phyloP scores from a whole-genome alignment of 2,329 filamentous ascomycete species.

The Talaromyces sp. region DNA sequence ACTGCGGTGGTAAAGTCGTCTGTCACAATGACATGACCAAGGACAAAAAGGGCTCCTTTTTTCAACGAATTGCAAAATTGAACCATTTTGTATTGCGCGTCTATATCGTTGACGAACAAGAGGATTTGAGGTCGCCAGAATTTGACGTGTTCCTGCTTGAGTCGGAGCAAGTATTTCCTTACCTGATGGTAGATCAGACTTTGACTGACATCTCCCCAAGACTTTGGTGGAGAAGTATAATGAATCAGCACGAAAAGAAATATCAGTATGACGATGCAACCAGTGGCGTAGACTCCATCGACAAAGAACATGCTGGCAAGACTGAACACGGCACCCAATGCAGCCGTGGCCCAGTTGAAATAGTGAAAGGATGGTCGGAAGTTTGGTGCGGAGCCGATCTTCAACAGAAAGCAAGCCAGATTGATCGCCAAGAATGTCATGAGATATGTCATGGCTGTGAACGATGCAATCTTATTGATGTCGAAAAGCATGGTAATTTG shows the following conservation, averaged over 20 bases:
- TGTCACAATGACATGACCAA: conserved; percentile 84
- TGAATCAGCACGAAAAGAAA: conserved; percentile 81
- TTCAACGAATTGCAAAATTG: conserved; percentile 91
- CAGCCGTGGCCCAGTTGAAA: conserved; percentile 81
- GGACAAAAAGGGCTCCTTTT: conserved; percentile 78
- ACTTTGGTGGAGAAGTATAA: conserved; percentile 78
- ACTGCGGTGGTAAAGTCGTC: conserved; percentile 75
- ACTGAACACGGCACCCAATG: conserved; percentile 69
- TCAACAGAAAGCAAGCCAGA: conserved; percentile 78
- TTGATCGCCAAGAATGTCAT: conserved; percentile 92
- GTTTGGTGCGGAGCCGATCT: conserved; percentile 82
- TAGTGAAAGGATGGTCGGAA: conserved; percentile 85
- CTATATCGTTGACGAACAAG: conserved; percentile 75
- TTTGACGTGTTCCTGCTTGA: conserved; percentile 85
- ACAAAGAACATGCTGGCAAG: conserved; percentile 87
- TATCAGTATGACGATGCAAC: conserved; percentile 68
- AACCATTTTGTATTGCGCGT: conserved; percentile 77
- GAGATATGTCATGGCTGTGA: conserved; percentile 87
- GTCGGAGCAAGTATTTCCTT: conserved; percentile 77
- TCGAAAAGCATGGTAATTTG: conserved; percentile 78
- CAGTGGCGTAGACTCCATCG: conserved; percentile 72
- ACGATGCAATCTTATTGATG: conserved; percentile 81
- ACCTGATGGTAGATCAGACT: conserved; percentile 87
- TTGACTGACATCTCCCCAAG: conserved; percentile 87
- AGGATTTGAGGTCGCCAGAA: conserved; percentile 90